Conservation (phyloP, 2,329 filamentous ascomycete genomes). For the Diaporthe batatas region DNA sequence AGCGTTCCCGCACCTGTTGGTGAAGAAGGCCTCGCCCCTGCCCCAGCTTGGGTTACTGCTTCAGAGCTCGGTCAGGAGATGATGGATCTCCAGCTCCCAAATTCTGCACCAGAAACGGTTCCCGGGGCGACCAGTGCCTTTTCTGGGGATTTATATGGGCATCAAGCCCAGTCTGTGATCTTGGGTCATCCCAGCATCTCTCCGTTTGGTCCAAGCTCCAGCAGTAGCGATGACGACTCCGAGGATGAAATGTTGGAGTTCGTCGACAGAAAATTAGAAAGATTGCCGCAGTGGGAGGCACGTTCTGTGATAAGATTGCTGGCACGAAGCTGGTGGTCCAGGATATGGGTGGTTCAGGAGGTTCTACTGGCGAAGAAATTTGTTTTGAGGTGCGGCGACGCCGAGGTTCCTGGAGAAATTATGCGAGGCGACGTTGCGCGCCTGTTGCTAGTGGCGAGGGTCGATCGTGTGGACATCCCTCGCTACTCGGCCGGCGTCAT, state of each 20-base stretch:
- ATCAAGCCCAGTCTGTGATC: no score
- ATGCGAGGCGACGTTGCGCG: not conserved
- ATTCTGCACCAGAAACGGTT: not conserved
- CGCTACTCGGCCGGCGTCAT: not conserved
- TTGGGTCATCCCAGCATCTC: no score
- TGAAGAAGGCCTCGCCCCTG: not conserved
- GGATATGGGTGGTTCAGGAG: not conserved
- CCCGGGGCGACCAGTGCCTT: no score
- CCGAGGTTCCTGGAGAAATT: not conserved
- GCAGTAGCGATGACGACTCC: not conserved
- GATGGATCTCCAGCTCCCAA: not conserved
- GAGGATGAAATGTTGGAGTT: no score
- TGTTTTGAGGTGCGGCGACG: not conserved
- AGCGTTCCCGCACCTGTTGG: not conserved
- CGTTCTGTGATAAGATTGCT: not conserved
- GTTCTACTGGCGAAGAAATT: not conserved
- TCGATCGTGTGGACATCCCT: not conserved
- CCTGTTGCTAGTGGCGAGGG: not conserved
- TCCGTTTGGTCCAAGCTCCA: not conserved
- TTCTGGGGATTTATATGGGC: not conserved
- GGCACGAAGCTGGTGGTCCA: not conserved
- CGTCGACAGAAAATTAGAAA: no score
- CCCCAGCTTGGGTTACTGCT: not conserved
- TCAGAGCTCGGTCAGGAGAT: not conserved
- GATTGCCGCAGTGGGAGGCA: no score